phyloP scores from a whole-genome alignment of 371 early-diverging fungal species.

The Mucor lusitanicus region DNA sequence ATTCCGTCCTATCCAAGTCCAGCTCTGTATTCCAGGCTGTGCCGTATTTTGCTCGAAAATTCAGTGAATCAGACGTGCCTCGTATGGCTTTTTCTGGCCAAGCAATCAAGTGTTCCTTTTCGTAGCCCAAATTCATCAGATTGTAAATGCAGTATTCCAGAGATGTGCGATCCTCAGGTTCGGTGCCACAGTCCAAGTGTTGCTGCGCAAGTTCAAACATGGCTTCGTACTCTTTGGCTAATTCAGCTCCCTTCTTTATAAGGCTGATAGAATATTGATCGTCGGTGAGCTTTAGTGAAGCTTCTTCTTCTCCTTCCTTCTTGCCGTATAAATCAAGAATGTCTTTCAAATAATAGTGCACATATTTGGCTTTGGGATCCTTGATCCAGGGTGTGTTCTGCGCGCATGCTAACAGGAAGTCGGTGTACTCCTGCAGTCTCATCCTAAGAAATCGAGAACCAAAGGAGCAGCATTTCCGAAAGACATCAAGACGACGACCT shows the following conservation, averaged over 20 bases:
- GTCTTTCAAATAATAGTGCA: not conserved
- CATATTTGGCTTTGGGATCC: not conserved
- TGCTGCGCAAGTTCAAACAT: not conserved
- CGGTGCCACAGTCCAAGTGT: not conserved
- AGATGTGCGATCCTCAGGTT: not conserved
- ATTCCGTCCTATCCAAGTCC: not conserved
- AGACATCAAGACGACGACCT: not conserved
- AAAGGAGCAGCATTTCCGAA: not conserved
- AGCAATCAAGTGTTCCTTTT: not conserved
- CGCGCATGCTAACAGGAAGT: not conserved
- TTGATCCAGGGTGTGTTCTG: not conserved
- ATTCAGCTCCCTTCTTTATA: not conserved
- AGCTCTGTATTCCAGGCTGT: not conserved
- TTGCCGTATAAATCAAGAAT: not conserved
- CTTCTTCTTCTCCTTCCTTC: not conserved
- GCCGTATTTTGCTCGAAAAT: not conserved
- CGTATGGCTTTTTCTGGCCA: not conserved
- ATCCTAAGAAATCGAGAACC: not conserved
- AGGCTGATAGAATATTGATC: not conserved
- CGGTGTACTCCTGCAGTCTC: not conserved
- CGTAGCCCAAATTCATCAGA: not conserved
- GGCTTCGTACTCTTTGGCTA: not conserved
- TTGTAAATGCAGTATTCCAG: not conserved
- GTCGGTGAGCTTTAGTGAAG: not conserved
- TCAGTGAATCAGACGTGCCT: not conserved